A percentile compares a stretch with the other conserved stretches of the same genome.
These are phyloP conservation scores for Trametes gibbosa DNA, from an alignment of 768 basidiomycete genomes.

Conservation along the genomic window DNA sequence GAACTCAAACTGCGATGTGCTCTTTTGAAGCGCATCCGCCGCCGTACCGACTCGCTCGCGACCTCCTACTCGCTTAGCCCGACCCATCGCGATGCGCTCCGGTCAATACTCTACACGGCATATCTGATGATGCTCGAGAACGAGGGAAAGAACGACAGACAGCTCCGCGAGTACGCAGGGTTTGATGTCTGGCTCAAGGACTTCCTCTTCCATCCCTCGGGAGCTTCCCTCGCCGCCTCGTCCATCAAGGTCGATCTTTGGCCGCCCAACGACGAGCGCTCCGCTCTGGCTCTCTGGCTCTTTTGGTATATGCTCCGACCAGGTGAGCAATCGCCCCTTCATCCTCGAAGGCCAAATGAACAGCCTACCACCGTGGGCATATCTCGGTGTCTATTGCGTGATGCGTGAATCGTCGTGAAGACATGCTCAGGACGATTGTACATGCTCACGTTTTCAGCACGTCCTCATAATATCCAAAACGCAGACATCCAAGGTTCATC, in stretches of 20 bases:
- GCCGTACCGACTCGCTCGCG: slow-evolving; percentile 29
- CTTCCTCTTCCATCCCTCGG: slow-evolving; percentile 62
- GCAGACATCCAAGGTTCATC: too few relatives aligned
- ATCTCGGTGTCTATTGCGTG: too few relatives aligned
- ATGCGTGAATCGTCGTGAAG: too few relatives aligned
- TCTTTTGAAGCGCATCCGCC: slow-evolving; percentile 55
- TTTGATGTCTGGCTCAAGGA: slow-evolving; percentile 63
- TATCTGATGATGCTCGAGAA: slow-evolving; percentile 84
- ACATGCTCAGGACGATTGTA: too few relatives aligned
- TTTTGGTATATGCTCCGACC: slow-evolving; percentile 70
- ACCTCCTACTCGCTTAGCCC: slow-evolving; percentile 16
- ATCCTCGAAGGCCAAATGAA: neutral
- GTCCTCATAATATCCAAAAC: too few relatives aligned
- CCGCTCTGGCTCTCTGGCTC: slow-evolving; percentile 72
- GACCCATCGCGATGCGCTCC: slow-evolving; percentile 25
- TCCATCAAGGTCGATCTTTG: slow-evolving; percentile 47
- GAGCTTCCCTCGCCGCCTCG: slow-evolving; percentile 50
- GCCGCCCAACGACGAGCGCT: slow-evolving; percentile 61
- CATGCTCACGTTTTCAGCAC: too few relatives aligned
- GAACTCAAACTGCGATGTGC: slow-evolving; percentile 66
- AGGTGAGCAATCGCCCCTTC: slow-evolving; percentile 40
- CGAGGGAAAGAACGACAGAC: slow-evolving; percentile 66
- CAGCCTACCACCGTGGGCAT: too few relatives aligned
- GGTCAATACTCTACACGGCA: slow-evolving; percentile 60
- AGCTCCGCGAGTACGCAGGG: slow-evolving; percentile 66